Conservation (phyloP, 2,329 filamentous ascomycete species). For the Trichoderma asperellum region DNA sequence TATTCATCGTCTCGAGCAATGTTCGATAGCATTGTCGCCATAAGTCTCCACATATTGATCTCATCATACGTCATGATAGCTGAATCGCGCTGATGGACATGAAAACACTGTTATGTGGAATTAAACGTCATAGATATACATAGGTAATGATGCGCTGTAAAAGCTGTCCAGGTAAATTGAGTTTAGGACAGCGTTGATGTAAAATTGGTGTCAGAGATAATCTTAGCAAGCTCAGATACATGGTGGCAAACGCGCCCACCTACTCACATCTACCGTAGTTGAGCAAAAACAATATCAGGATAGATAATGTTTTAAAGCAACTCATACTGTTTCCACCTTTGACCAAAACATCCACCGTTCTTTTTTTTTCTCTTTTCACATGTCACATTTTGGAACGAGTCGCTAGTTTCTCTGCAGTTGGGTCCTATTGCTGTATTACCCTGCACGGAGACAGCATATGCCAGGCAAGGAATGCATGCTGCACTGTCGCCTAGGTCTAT, state of each 20-base stretch:
- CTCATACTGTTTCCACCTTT: background rate
- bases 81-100: slow-evolving; percentile 13
- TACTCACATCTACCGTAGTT: background rate
- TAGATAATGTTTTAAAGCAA: background rate
- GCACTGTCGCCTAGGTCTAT: background rate
- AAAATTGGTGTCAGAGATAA: background rate
- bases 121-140: slow-evolving; percentile 17
- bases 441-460: background rate
- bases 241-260: background rate
- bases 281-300: background rate
- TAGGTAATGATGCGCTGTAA: background rate
- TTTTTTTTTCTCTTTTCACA: background rate
- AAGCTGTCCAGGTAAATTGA: background rate
- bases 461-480: background rate
- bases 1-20: background rate
- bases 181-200: background rate
- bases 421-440: background rate
- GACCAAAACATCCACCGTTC: background rate
- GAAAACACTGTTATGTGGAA: background rate
- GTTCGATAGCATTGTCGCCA: background rate
- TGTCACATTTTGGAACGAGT: background rate
- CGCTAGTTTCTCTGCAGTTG: background rate
- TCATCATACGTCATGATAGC: slow-evolving; percentile 23
- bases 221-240: background rate
- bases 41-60: slow-evolving; percentile 17